A percentile compares a stretch with the other conserved stretches of the same genome.
phyloP scores from a whole-genome alignment of 495 filamentous ascomycete species.

The Daldinia caldariorum region DNA sequence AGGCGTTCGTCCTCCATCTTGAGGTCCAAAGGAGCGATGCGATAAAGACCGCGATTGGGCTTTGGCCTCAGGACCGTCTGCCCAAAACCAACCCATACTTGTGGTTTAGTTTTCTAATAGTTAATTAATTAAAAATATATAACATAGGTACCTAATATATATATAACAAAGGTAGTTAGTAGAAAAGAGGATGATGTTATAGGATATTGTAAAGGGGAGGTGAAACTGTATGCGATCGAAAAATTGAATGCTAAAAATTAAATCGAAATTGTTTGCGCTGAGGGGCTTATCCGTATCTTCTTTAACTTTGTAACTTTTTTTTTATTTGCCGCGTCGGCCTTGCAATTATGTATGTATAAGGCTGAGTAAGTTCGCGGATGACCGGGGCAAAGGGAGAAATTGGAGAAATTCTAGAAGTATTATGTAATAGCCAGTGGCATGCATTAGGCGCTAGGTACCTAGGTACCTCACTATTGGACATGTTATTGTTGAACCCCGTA shows the following conservation, averaged over 20 bases:
- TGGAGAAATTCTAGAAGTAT: not conserved
- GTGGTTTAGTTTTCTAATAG: not conserved
- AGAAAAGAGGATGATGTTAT: not conserved
- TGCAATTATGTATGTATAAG: conserved; percentile 5
- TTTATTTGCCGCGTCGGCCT: conserved; percentile 33
- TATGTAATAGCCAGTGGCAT: conserved; percentile 16
- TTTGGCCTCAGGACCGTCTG: conserved; percentile 68
- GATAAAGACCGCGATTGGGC: conserved; percentile 45
- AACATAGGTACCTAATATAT: too few species aligned
- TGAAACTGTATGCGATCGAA: not conserved
- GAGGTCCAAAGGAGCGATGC: conserved; percentile 34
- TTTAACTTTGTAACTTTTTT: conserved; percentile 24
- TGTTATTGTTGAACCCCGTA: not conserved
- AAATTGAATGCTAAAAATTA: not conserved
- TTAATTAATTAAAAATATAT: too few species aligned
- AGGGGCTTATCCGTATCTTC: conserved; percentile 25
- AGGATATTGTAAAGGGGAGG: not conserved
- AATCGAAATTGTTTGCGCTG: not conserved
- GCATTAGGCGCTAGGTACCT: too few species aligned
- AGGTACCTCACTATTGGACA: too few species aligned
- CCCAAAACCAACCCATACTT: conserved; percentile 98
- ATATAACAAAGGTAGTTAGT: not conserved
- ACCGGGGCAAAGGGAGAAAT: conserved; percentile 7
- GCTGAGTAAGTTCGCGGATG: conserved; percentile 29
- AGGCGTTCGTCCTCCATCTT: conserved; percentile 59